Base-by-base conservation (phyloP, 2,329 filamentous ascomycete species). In the Venturia oleaginea region DNA sequence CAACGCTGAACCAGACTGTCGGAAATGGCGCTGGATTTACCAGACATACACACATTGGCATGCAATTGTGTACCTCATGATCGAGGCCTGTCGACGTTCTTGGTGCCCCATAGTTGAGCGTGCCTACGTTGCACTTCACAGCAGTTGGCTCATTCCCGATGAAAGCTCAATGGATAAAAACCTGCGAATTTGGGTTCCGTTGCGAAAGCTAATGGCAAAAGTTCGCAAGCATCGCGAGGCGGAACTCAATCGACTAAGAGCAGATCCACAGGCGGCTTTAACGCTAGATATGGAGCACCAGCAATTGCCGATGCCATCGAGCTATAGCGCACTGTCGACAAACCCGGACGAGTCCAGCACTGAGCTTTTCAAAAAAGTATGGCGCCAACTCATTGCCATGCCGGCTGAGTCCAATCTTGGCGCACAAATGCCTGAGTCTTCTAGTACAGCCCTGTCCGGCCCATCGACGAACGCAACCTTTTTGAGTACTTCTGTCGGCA, bases 101-200 rank as follows among this genome's bases (percentile, higher is more conserved):
- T 69, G 68, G 68, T 65, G 66, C 19, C 66, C 68, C 17, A 62
- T 64, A 7, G 65, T 68, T 19, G 68, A 69, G 48, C 61, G 68
- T 43, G 68, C 68, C 27, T 69, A 68, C 67, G 64, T 67, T n/a
- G 68, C 66, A 42, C 66, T 69, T 27, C 67, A 67, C n/a, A 78
- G 76, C 55, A 66, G 66, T 15, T 80, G 77, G 75, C 67, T 81
- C 32, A 79, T 79, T 24, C 77, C 75, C 1, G 63, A 68, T 0
- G 69, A 72, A 65, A 69, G 70, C 0, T 66, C 70, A 4, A 69
- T 69, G 64, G 68, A 73, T 63, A 72, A 74, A 64, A 73, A 72
- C 40, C 62, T 69, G n/a, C 71, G 71, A 4, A 70, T 75, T 17
- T 76, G 74, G 73, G 66, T 75, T 40, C 74, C 74, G 0, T 62